Evolutionary conservation across 176 grass and related monocot genomes (phyloP), one percentile per base, ranked within the genome.

Genomic region (Paspalum notatum): DNA sequence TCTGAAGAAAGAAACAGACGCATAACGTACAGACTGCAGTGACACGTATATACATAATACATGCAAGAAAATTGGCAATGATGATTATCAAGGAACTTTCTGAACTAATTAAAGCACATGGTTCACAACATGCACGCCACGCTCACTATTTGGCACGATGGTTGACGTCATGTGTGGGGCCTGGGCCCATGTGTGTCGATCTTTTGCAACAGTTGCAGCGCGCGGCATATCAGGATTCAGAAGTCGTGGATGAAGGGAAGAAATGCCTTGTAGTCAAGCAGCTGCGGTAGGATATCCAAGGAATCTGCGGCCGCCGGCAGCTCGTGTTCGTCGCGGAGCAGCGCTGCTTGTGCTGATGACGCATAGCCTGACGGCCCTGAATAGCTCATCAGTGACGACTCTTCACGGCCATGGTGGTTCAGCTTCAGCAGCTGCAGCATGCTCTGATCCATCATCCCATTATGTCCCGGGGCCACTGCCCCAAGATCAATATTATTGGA

Each of bases 221-320:
- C n/a, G n/a, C n/a, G n/a, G n/a, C n/a, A n/a, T n/a, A n/a, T n/a
- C 55, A 6, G 13, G 32, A 4, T 26, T 62, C 74, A 77, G 74
- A 62, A 77, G 42, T 77, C 74, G 2, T 62, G 57, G 48, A 27
- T 14, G 18, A 62, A 77, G 42, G 14, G 42, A 8, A 62, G 12
- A 15, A 15, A 41, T 24, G 62, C 56, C 49, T 73, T 49, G 74
- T 61, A 61, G 74, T 77, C 57, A 3, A 77, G 56, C 56, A 62
- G 74, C 42, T 62, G 74, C 43, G 74, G 74, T 2, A 76, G 57
- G n/a, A 46, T 8, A 32, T 62, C 74, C 10, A 76, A 62, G 1
- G 42, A 26, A 44, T 60, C 21, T 13, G 15, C 9, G 21, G 22
- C 57, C 56, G 22, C 57, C 56, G 62, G 22, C 8, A 32, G 32